Percentiles rank a stretch among this genome's conserved stretches.
phyloP scores from a whole-genome alignment of 805 yeast species.

The Sugiyamaella americana region DNA sequence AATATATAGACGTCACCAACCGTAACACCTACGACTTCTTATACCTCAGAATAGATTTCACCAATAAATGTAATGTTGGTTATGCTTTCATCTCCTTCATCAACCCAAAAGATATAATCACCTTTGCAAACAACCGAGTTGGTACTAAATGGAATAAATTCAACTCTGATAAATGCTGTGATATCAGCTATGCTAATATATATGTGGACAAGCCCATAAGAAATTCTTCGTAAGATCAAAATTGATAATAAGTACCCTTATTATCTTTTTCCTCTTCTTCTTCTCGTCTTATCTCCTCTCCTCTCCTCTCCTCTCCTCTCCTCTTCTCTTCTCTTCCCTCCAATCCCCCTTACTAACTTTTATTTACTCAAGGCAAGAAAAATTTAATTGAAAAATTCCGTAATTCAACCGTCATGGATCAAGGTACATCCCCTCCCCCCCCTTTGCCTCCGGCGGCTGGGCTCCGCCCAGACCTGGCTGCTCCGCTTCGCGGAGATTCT shows the following conservation, averaged over 20 bases:
- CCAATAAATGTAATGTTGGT: constrained; percentile 49
- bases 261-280: too few species aligned
- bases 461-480: not conserved
- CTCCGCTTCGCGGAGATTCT: too few species aligned
- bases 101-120: constrained; percentile 39
- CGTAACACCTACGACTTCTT: constrained; percentile 35
- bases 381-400: constrained; percentile 44
- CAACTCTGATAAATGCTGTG: constrained; percentile 47
- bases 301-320: too few species aligned
- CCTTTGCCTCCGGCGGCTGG: not conserved
- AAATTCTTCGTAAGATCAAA: too few species aligned
- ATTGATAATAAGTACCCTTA: too few species aligned
- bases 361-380: constrained; percentile 39
- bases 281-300: too few species aligned
- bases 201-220: constrained; percentile 16
- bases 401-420: constrained; percentile 45
- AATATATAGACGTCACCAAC: constrained; percentile 42
- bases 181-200: constrained; percentile 46
- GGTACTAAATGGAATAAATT: constrained; percentile 45
- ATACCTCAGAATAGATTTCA: constrained; percentile 47
- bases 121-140: constrained; percentile 40
- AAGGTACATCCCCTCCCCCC: too few species aligned
- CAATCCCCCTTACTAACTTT: not conserved
- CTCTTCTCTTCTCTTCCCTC: not conserved
- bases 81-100: constrained; percentile 49